Conservation (phyloP, 495 filamentous ascomycete species). For the Xylaria nigripes region DNA sequence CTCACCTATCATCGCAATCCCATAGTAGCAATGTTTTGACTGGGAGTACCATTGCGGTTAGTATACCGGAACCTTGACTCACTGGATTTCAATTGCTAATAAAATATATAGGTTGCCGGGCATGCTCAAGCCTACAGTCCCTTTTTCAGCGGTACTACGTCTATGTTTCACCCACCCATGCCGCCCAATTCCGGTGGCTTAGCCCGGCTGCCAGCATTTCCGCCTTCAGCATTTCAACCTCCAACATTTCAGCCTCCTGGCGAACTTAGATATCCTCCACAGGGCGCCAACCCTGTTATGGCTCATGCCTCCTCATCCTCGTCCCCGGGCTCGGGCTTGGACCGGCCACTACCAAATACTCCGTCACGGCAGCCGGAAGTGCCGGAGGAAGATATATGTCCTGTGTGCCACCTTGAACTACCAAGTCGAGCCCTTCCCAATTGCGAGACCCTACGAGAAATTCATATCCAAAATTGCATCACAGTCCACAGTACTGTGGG, state of each 20-base stretch:
- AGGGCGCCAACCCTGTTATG: slow-evolving; percentile 19
- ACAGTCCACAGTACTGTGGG: slow-evolving; percentile 37
- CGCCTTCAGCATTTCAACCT: too few species aligned
- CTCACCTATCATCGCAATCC: neutral
- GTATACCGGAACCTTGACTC: slow-evolving; percentile 1
- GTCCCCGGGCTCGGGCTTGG: slow-evolving; percentile 13
- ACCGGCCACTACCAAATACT: slow-evolving; percentile 21
- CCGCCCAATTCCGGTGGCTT: slow-evolving; percentile 34
- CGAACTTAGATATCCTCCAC: slow-evolving; percentile 15
- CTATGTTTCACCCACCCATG: slow-evolving; percentile 25
- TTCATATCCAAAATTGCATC: slow-evolving; percentile 74
- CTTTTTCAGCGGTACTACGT: slow-evolving; percentile 5
- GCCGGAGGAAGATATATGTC: slow-evolving; percentile 82
- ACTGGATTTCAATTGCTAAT: slow-evolving; percentile 9
- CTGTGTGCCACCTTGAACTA: slow-evolving; percentile 72
- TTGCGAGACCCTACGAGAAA: slow-evolving; percentile 57
- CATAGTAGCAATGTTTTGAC: neutral
- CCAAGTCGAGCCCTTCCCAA: slow-evolving; percentile 54
- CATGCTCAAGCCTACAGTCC: slow-evolving; percentile 14
- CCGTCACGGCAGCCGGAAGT: slow-evolving; percentile 34
- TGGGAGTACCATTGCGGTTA: slow-evolving; percentile 40
- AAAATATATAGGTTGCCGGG: slow-evolving; percentile 12
- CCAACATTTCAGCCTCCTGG: slow-evolving; percentile 14
- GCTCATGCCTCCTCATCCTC: slow-evolving; percentile 14
- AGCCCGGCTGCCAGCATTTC: too few species aligned